Base-by-base conservation (phyloP, 1,284 basidiomycete genomes). In the Rhizoctonia solani region DNA sequence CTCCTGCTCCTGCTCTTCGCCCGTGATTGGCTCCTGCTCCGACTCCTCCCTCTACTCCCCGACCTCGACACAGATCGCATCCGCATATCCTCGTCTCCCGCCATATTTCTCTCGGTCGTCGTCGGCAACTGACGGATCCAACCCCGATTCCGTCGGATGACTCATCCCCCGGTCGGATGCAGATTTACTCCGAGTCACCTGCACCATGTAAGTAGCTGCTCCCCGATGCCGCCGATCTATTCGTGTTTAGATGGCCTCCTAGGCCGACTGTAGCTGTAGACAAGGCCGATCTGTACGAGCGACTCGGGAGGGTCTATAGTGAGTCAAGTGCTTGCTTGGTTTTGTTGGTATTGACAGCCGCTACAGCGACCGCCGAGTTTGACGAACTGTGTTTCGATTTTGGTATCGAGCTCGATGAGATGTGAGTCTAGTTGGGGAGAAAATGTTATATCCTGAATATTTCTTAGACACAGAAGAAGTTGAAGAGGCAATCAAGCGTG, bases 361-460 rank as follows among this genome's bases (percentile, higher is more conserved):
- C 54, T 70, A 54, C 74, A 97, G 94, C 92, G 54, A 87, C 90
- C 53, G 87, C 96, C 71, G 94, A 96, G 73, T 98, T 99, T 75
- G 96, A 98, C 80, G 87, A 89, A 75, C 85, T 99, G 63, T 93
- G 94, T 76, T 99, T 99, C 80, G 94, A 98, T 74, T 99, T 96
- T 79, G 96, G 96, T 68, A 84, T 99, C 69, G 96, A 99, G 81
- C 82, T 99, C 46, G 96, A 99, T 75, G 96, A 98, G 79, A 98
- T 80, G 94, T 95, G 75, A 73, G 90, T 73, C n/a, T n/a, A n/a
- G n/a, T n/a, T n/a, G n/a, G n/a, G n/a, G n/a, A n/a, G n/a, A n/a
- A n/a, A n/a, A n/a, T n/a, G n/a, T n/a, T n/a, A n/a, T n/a, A n/a
- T n/a, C n/a, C n/a, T n/a, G n/a, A n/a, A n/a, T n/a, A n/a, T n/a